Evolutionary conservation across 1,284 basidiomycete species (phyloP).

Genomic region (Leucocoprinus gongylophorus): DNA sequence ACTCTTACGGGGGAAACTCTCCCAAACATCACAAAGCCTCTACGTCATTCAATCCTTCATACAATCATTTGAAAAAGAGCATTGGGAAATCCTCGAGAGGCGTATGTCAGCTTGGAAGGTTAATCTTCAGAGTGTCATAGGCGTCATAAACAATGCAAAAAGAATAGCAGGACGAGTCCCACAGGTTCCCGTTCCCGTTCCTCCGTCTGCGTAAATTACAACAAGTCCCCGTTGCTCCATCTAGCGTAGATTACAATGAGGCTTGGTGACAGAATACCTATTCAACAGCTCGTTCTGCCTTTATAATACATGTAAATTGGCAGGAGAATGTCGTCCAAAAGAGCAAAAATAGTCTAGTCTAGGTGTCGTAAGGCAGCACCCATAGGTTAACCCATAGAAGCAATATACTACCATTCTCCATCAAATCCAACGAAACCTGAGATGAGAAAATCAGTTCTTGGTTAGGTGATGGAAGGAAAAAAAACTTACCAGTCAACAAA

Average conservation of each 20-base stretch:
- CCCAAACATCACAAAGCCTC: slow-evolving; percentile 73
- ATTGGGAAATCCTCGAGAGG: slow-evolving; percentile 82
- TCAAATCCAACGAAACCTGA: slow-evolving; percentile 77
- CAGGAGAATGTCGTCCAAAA: neutral
- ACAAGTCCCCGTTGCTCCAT: neutral
- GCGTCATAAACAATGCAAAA: slow-evolving; percentile 57
- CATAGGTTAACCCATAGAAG: neutral
- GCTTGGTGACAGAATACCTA: neutral
- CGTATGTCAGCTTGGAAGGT: slow-evolving; percentile 77
- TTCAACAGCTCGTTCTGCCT: neutral
- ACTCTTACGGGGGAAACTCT: slow-evolving; percentile 79
- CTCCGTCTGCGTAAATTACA: slow-evolving; percentile 6
- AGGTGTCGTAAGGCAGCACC: neutral
- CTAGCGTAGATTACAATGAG: slow-evolving; percentile 5
- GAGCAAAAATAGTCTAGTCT: neutral
- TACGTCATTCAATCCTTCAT: slow-evolving; percentile 74
- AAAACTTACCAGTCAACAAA: slow-evolving; percentile 56
- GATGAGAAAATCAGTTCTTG: slow-evolving; percentile 2
- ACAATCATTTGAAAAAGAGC: slow-evolving; percentile 68
- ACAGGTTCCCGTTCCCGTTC: slow-evolving; percentile 11
- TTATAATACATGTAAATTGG: neutral
- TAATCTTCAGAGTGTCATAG: slow-evolving; percentile 59
- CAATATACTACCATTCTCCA: slow-evolving; percentile 58
- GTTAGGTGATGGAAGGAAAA: neutral
- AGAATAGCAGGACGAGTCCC: slow-evolving; percentile 33